phyloP scores from a whole-genome alignment of 805 yeast genomes.

The Candida incommunis region DNA sequence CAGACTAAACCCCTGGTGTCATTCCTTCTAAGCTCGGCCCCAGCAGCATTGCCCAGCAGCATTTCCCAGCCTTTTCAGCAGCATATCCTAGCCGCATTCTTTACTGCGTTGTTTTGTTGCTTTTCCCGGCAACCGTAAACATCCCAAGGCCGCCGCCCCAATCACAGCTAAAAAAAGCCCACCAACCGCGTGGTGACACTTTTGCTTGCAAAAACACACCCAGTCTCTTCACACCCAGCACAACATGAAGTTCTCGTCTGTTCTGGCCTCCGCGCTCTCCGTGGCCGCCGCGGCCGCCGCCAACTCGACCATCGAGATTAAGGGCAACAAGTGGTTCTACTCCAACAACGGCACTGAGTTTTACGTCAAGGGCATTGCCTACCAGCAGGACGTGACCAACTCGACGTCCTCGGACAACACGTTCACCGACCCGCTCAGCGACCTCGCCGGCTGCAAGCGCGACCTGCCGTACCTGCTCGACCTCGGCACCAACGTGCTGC shows the following conservation, averaged over 20 bases:
- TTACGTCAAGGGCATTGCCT: slow-evolving; percentile 77
- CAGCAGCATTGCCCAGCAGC: no score
- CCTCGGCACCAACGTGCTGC: slow-evolving; percentile 59
- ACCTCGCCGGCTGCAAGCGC: slow-evolving; percentile 52
- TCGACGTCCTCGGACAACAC: slow-evolving; percentile 27
- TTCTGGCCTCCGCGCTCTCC: slow-evolving; percentile 9
- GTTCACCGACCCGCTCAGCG: slow-evolving; percentile 64
- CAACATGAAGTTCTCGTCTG: slow-evolving; percentile 15
- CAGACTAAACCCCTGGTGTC: no score
- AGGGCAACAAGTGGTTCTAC: slow-evolving; percentile 67
- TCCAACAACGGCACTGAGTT: slow-evolving; percentile 65
- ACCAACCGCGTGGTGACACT: no score
- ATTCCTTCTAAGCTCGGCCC: no score
- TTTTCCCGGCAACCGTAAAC: no score
- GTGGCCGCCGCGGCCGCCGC: slow-evolving; percentile 17
- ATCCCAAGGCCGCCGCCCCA: no score
- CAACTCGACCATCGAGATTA: slow-evolving; percentile 41
- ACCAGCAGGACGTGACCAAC: slow-evolving; percentile 55
- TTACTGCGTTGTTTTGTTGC: background rate
- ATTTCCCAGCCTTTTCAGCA: background rate
- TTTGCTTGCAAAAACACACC: no score
- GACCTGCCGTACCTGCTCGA: slow-evolving; percentile 66
- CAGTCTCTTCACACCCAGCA: no score
- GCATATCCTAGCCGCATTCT: background rate
- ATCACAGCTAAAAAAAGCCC: no score